Conservation (phyloP, 2,329 filamentous ascomycete genomes). For the Fusarium bulbicola region DNA sequence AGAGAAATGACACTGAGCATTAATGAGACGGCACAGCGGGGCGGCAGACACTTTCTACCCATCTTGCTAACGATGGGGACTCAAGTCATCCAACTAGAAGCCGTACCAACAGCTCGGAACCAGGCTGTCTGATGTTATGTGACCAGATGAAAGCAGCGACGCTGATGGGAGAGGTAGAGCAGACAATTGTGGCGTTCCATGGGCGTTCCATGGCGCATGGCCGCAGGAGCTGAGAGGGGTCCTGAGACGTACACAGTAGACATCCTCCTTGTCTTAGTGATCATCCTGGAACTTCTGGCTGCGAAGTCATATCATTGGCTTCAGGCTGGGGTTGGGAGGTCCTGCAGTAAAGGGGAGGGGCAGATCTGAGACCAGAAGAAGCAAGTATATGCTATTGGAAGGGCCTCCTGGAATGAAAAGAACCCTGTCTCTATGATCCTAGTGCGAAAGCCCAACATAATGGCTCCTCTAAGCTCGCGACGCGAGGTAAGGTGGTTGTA, state of each 20-base stretch:
- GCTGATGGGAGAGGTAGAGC: conserved; percentile 3
- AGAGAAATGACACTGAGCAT: background rate
- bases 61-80: background rate
- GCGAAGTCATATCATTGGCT: conserved; percentile 1
- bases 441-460: background rate
- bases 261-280: background rate
- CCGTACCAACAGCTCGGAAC: conserved; percentile 25
- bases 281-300: background rate
- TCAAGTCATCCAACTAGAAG: conserved; percentile 28
- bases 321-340: background rate
- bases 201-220: conserved; percentile 14
- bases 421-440: background rate
- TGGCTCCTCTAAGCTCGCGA: conserved; percentile 2
- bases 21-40: background rate
- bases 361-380: conserved; percentile 11
- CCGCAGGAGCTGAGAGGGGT: conserved; percentile 8
- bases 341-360: conserved; percentile 1
- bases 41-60: conserved; percentile 20
- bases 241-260: conserved; percentile 1
- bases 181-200: conserved; percentile 24
- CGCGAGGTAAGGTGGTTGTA: background rate
- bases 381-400: conserved; percentile 6
- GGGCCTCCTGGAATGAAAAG: conserved; percentile 18
- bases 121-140: conserved; percentile 16
- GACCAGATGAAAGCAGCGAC: conserved; percentile 12